Evolutionary conservation across 2,329 filamentous ascomycete species (phyloP), one percentile per base, ranked within the genome.

Genomic region (Trichoderma sp.): DNA sequence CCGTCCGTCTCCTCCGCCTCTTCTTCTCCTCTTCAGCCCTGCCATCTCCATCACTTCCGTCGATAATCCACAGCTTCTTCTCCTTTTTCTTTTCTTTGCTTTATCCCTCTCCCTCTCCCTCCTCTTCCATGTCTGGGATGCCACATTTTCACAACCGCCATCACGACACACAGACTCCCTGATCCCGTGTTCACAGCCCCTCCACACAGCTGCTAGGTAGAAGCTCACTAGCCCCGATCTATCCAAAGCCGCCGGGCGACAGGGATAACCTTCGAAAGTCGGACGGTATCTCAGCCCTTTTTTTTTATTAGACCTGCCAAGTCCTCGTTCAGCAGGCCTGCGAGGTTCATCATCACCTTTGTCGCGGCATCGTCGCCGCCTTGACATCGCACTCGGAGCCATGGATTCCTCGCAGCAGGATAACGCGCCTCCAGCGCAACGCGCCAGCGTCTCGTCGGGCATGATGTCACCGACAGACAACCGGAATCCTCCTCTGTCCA

Each of bases 391-490:
- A 34, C 30, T 64, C 64, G 67, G 55, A 44, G 70, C 72, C 71
- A 85, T 84, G 83, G 82, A 83, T 73, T 74, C 79, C 43, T 73
- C 77, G 47, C 69, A 69, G 64, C 71, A 71, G 59, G 74, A 75
- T 54, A 72, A 69, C 67, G 70, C 74, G 67, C 77, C 75, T 66
- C 72, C 71, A 68, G 76, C 44, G 54, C 79, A 77, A 66, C 75
- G 77, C 44, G 72, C 72, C 50, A 74, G 72, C 71, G 75, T 77
- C 64, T 77, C 74, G 68, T 76, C 78, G 52, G 69, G 72, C 68
- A 70, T 76, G 66, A 69, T 81, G 65, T 83, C 84, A 61, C 82
- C 85, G 17, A 82, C 81, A 56, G 83, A 86, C 67, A 81, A 79
- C 67, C 79, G 83, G 57, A 48, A 45, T 21, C 70, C 71, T 65